Conservation (phyloP, 257 asterid genomes). For the Nicotiana benthamiana region DNA sequence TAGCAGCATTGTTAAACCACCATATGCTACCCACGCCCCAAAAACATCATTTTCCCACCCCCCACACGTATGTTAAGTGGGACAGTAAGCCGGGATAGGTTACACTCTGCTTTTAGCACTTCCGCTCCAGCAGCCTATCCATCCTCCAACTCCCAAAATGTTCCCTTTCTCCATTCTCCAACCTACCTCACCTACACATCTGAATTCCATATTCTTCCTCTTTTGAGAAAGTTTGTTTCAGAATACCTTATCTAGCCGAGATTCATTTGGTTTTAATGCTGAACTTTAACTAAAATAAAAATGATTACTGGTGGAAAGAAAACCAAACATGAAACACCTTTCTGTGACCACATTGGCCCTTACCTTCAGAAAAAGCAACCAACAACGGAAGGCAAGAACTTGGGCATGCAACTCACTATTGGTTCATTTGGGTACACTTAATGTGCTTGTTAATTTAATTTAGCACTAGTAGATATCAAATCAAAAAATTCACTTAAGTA, state of each 20-base stretch:
- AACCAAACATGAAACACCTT: too few relatives aligned
- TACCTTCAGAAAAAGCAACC: neutral
- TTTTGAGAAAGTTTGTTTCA: neutral
- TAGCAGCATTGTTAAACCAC: neutral
- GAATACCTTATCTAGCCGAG: neutral
- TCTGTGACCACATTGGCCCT: too few relatives aligned
- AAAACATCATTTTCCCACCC: neutral
- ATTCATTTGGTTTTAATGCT: neutral
- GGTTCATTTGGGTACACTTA: neutral
- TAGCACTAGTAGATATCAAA: neutral
- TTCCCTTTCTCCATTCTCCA: neutral
- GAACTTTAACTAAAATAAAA: neutral
- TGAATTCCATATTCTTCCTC: neutral
- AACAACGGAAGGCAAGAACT: neutral
- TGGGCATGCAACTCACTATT: neutral
- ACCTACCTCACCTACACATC: neutral
- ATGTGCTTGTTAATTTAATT: neutral
- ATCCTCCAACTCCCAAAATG: neutral
- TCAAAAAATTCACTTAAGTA: neutral
- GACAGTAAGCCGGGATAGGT: neutral
- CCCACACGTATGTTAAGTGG: neutral
- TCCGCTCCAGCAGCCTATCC: neutral
- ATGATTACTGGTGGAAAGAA: neutral
- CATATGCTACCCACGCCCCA: neutral
- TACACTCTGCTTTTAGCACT: neutral